Base-by-base conservation (phyloP, 2,329 filamentous ascomycete genomes). In the Coniella lustricola region DNA sequence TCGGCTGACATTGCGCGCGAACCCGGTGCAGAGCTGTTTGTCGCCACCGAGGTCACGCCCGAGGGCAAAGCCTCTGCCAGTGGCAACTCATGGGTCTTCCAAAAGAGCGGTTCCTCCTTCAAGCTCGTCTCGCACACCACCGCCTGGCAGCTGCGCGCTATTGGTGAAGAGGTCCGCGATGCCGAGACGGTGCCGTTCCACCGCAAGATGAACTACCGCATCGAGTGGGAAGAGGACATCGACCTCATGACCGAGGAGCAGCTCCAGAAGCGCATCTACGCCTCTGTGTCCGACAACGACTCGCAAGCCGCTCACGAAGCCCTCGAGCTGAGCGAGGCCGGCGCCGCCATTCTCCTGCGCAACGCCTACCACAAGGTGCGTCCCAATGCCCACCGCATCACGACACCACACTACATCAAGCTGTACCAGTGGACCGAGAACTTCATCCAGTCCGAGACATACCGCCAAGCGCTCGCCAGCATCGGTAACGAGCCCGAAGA, bases 351-450 rank as follows among this genome's bases (percentile, higher is more conserved):
- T 12, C 53, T 48, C 38, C 47, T 54, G 3, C 53, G 53, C 1
- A 25, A 47, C 13, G 49, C 53, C 4, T 21, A 50, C 2, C n/a
- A 34, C 17, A 17, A 33, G 13, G 36, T 51, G 4, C 21, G 18
- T 2, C 17, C 9, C 14, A 3, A 25, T 12, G 20, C 25, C 13
- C 39, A 45, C 8, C 18, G 41, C 10, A 44, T 50, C 4, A 44
- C 38, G 4, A 47, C 29, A 3, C 38, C 45, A 0, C 53, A 52
- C 31, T 40, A 54, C 18, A 33, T 50, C 10, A 46, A 43, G 21
- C 48, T 55, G 12, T 50, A 51, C 25, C 33, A 8, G 14, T 55
- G 53, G 53, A 50, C 48, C 37, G 35, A 41, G 5, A 49, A 40
- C 13, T 54, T 38, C 45, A 25, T 48, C 21, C 36, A 32, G 13